Evolutionary conservation across 306 rosid genomes (phyloP).

Genomic region (Notholithocarpus densiflorus): DNA sequence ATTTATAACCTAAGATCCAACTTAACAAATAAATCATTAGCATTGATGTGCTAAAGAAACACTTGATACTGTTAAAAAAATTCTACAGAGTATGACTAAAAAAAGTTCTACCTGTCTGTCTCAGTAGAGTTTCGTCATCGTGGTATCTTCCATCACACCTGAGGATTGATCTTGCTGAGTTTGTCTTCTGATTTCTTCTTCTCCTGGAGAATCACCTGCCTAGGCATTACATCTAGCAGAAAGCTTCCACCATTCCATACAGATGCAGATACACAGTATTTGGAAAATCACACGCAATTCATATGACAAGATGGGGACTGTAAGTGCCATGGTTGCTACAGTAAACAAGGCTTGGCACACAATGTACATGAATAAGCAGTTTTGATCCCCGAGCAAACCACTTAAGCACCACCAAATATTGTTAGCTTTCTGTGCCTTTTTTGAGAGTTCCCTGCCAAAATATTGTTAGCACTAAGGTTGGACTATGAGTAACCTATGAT

Average conservation of each 20-base stretch:
- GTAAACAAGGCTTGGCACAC: constrained; percentile 76
- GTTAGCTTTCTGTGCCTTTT: constrained; percentile 91
- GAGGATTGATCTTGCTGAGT: constrained; percentile 26
- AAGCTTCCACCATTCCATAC: constrained; percentile 96
- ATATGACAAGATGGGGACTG: constrained; percentile 88
- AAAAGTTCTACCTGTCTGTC: neutral
- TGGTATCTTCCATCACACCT: neutral
- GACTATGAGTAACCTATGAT: neutral
- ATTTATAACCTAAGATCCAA: neutral
- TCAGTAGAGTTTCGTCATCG: neutral
- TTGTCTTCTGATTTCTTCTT: constrained; percentile 60
- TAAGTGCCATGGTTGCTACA: constrained; percentile 79
- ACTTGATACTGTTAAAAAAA: neutral
- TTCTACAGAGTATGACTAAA: constrained; percentile 24
- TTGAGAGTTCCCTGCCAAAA: constrained; percentile 70
- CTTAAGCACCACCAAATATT: constrained; percentile 85
- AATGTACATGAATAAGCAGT: constrained; percentile 72
- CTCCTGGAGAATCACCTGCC: constrained; percentile 86
- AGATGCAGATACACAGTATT: constrained; percentile 77
- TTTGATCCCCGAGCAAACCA: constrained; percentile 87
- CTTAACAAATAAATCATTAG: neutral
- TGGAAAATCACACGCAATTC: constrained; percentile 69
- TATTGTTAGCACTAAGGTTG: too few species aligned
- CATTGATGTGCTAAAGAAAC: neutral
- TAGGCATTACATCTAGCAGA: constrained; percentile 90